These are phyloP conservation scores for Acorus gramineus DNA, from an alignment of 106 monocot genomes.

Conservation along the genomic window DNA sequence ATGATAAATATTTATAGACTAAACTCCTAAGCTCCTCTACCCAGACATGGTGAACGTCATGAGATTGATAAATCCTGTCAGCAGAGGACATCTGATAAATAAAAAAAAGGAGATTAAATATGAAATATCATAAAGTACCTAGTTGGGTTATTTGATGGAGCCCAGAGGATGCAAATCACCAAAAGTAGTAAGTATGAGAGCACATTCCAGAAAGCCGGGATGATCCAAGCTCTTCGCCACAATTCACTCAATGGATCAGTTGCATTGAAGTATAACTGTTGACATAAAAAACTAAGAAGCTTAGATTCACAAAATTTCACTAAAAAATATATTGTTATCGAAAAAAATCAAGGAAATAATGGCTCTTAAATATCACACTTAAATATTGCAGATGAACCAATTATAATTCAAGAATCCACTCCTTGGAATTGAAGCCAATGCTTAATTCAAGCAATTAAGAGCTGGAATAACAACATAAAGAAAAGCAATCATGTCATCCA, in stretches of 20 bases:
- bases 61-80: background rate
- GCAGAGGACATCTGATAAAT: background rate
- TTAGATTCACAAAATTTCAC: constrained; percentile 1
- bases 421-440: background rate
- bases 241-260: constrained; percentile 88
- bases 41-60: background rate
- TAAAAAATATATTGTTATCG: too few species aligned
- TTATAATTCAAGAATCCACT: background rate
- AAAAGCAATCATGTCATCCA: too few species aligned
- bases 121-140: constrained; percentile 23
- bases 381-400: background rate
- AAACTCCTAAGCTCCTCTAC: too few species aligned
- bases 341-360: constrained; percentile 1
- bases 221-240: constrained; percentile 99
- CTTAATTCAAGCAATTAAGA: too few species aligned
- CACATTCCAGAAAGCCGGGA: constrained; percentile 93
- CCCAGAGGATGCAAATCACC: constrained; percentile 85
- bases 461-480: too few species aligned
- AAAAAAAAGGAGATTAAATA: background rate
- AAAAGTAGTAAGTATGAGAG: constrained; percentile 65
- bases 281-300: too few species aligned
- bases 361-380: background rate
- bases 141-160: constrained; percentile 77
- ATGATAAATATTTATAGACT: too few species aligned
- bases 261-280: constrained; percentile 95